Evolutionary conservation across 2,329 filamentous ascomycete genomes (phyloP).

Genomic region (Davidsoniella australis): DNA sequence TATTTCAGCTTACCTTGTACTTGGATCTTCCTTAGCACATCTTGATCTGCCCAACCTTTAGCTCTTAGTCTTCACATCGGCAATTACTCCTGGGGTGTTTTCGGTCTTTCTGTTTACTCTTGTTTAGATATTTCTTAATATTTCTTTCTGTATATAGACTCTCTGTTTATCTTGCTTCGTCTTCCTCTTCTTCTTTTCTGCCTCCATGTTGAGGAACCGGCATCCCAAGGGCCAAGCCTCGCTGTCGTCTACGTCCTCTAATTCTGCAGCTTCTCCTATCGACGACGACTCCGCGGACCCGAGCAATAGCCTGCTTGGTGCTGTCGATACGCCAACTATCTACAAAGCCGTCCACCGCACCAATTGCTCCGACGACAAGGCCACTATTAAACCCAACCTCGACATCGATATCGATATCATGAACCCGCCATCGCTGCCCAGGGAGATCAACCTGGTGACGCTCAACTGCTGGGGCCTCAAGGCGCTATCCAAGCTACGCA

Average conservation of each 20-base stretch:
- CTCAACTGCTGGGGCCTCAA: constrained; percentile 97
- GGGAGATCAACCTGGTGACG: constrained; percentile 62
- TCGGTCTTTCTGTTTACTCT: neutral
- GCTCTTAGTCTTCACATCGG: neutral
- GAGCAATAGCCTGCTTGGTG: too few species aligned
- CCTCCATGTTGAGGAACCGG: neutral
- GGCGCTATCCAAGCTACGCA: constrained; percentile 61
- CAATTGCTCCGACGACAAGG: neutral
- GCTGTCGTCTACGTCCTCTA: neutral
- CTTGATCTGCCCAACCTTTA: neutral
- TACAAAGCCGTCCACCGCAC: too few species aligned
- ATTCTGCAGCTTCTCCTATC: too few species aligned
- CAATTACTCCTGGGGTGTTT: neutral
- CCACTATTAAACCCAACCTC: constrained; percentile 10
- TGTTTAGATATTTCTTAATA: neutral
- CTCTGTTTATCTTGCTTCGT: neutral
- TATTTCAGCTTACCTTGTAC: neutral
- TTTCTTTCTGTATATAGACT: too few species aligned
- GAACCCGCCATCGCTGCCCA: constrained; percentile 11
- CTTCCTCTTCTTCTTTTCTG: neutral
- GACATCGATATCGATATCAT: constrained; percentile 22
- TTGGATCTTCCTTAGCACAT: neutral
- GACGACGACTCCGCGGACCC: too few species aligned
- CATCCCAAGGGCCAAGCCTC: neutral
- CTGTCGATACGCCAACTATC: too few species aligned